A percentile compares a stretch with the other conserved stretches of the same genome.
These are phyloP conservation scores for Calonectria hongkongensis DNA, from an alignment of 2,329 filamentous ascomycete species.

Conservation along the genomic window DNA sequence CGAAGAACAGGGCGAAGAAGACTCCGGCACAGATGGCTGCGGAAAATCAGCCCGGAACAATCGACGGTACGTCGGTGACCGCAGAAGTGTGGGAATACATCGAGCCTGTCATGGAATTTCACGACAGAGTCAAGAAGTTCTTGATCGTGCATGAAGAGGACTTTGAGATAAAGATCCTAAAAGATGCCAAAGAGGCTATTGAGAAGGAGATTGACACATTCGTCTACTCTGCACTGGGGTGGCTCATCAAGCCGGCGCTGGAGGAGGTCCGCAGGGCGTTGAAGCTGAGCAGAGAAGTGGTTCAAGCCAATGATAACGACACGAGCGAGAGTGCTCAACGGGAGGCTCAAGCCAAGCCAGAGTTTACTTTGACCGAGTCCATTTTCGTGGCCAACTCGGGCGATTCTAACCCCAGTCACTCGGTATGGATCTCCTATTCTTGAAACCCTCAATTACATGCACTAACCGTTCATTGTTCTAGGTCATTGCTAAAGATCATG, in stretches of 20 bases:
- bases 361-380: constrained; percentile 66
- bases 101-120: background rate
- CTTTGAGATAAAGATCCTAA: background rate
- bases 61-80: background rate
- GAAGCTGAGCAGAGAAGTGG: too few relatives aligned
- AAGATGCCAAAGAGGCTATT: background rate
- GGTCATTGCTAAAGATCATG: constrained; percentile 85
- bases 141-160: background rate
- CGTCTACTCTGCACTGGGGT: too few relatives aligned
- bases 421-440: constrained; percentile 50
- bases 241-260: too few relatives aligned
- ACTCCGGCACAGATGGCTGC: background rate
- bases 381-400: constrained; percentile 81
- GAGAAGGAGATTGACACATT: background rate
- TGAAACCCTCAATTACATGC: background rate
- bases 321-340: too few relatives aligned
- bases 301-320: too few relatives aligned
- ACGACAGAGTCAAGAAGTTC: background rate
- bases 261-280: too few relatives aligned
- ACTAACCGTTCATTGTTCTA: background rate
- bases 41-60: background rate
- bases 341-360: constrained; percentile 46
- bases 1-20: background rate
- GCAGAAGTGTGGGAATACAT: background rate
- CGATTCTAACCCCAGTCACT: constrained; percentile 84